Base-by-base conservation (phyloP, 768 basidiomycete genomes). In the Myochromella boudieri region DNA sequence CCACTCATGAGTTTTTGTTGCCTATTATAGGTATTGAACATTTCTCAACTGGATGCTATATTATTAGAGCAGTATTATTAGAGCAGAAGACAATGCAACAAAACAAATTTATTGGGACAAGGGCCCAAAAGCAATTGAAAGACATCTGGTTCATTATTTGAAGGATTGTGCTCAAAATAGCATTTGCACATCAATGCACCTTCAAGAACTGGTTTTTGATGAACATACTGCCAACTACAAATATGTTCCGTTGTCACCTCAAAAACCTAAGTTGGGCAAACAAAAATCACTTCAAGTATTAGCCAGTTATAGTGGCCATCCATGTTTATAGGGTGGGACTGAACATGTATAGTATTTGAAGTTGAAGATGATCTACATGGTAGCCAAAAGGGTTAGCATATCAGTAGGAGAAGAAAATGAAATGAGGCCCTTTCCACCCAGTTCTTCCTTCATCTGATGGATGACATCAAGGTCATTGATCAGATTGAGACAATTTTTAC, bases 361-460 rank as follows among this genome's bases (percentile, higher is more conserved):
- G n/a, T n/a, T n/a, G n/a, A n/a, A n/a, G n/a, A n/a, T n/a, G n/a
- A n/a, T n/a, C n/a, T n/a, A n/a, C n/a, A n/a, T n/a, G n/a, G n/a
- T n/a, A n/a, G n/a, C n/a, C n/a, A n/a, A n/a, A n/a, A n/a, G n/a
- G n/a, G n/a, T n/a, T n/a, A n/a, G n/a, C 38, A 51, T 41, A n/a
- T 8, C 29, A 4, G n/a, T 29, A 34, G 51, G 42, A 1, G 54
- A 33, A 0, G 60, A 57, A 59, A 74, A 74, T 9, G 40, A 22
- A 10, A 73, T 20, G 0, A 74, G 26, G 4, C 43, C 46, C 1
- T 58, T 62, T 12, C 66, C 68, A 17, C 67, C 68, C 14, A 71
- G 42, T 0, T 46, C 54, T 4, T 57, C 56, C 53, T 64, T 70
- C 17, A 71, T 51, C 36, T 57, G 49, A 2, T 36, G 42, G 9